phyloP scores from a whole-genome alignment of 1,284 basidiomycete species.

The Peniophora sp. region DNA sequence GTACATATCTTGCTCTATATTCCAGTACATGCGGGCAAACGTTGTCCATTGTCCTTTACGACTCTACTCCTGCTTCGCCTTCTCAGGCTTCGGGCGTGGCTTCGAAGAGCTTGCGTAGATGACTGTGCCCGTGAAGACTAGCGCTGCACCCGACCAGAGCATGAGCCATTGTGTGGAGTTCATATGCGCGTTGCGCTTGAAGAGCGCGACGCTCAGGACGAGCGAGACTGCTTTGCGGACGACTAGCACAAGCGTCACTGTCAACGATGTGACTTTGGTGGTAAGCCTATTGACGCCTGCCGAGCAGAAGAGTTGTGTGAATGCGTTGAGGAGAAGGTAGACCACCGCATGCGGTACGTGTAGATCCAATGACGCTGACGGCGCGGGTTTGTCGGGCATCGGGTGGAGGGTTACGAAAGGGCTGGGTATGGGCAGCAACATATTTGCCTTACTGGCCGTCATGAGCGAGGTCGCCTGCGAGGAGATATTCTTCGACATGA shows the following conservation, averaged over 20 bases:
- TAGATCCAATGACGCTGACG: conserved; percentile 13
- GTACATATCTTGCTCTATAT: background rate
- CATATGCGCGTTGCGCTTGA: conserved; percentile 21
- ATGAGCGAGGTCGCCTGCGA: conserved; percentile 40
- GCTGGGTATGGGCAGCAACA: conserved; percentile 17
- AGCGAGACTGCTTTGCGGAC: conserved; percentile 86
- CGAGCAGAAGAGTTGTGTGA: conserved; percentile 86
- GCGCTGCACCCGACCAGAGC: conserved; percentile 60
- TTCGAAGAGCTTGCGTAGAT: conserved; percentile 42
- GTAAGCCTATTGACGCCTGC: conserved; percentile 87
- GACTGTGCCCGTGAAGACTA: conserved; percentile 70
- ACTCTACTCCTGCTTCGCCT: conserved; percentile 5
- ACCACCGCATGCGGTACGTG: conserved; percentile 58
- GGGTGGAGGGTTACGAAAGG: conserved; percentile 11
- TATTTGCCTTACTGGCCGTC: conserved; percentile 26
- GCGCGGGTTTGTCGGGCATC: conserved; percentile 14
- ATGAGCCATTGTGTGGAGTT: conserved; percentile 25
- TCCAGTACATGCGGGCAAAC: background rate
- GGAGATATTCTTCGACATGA: conserved; percentile 43
- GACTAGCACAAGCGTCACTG: conserved; percentile 84
- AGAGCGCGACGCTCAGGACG: conserved; percentile 60
- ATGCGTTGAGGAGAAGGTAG: conserved; percentile 69
- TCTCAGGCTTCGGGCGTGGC: background rate
- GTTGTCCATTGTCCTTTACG: too few relatives aligned
- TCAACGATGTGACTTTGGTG: conserved; percentile 68